Base-by-base conservation (phyloP, 306 rosid species). In the Delonix regia region DNA sequence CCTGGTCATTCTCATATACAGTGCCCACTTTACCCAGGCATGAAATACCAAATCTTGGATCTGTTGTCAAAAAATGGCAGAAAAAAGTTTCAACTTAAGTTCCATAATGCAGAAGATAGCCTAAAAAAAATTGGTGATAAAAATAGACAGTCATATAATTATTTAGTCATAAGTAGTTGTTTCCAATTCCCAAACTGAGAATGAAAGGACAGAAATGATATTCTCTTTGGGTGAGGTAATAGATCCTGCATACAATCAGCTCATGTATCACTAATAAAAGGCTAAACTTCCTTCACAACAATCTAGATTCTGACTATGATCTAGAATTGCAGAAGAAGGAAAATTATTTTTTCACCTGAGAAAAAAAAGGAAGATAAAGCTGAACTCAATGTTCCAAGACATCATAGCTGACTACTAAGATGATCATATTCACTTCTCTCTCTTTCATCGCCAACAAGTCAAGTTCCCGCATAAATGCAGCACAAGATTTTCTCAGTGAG, bases 21-120 rank as follows among this genome's bases (percentile, higher is more conserved):
- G 47, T 69, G 78, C 84, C 83, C 89, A 92, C 85, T 85, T 92
- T 89, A 70, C 92, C 98, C 60, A 92, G 84, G 89, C 91, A 87
- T 65, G 92, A 85, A 73, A 92, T 48, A 51, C 97, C 94, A 73
- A 90, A 90, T 42, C 92, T 45, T 65, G 97, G 93, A 69, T 94
- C 97, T 94, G 89, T 81, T 27, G 67, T 15, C 48, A 47, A 48
- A 77, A 69, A 67, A 78, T 41, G 42, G 45, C n/a, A 18, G 49
- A 62, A 12, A 30, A 45, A 25, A 60, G 6, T 69, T 11, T 71
- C 64, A 18, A 18, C 7, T 28, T 2, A 18, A 75, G 57, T 56
- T 11, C 48, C 24, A 19, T 48, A 53, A 53, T 61, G 59, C 45
- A 55, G 49, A 18, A 44, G 69, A 65, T 24, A 59, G 53, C 27